Percentiles rank a stretch among this genome's conserved stretches.
phyloP scores from a whole-genome alignment of 352 stramenopile genomes.

The Pythium periplocum region DNA sequence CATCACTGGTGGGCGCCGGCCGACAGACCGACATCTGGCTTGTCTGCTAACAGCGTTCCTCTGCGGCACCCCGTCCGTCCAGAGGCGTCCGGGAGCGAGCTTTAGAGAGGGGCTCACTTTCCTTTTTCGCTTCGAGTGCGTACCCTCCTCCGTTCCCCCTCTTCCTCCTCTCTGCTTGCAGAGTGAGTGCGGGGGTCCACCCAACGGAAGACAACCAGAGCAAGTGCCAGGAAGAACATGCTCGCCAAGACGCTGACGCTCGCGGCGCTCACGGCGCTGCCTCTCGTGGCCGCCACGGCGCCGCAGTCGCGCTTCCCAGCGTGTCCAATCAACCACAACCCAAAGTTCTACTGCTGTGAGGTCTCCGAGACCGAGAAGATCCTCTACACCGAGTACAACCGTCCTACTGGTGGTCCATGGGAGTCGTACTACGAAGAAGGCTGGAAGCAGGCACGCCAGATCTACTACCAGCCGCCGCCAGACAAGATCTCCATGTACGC shows the following conservation, averaged over 20 bases:
- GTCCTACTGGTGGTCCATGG: conserved; percentile 34
- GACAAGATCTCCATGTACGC: conserved; percentile 49
- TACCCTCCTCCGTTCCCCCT: too few species aligned
- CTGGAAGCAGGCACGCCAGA: conserved; percentile 53
- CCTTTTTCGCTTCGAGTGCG: too few species aligned
- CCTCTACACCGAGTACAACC: conserved; percentile 61
- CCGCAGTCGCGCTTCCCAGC: conserved; percentile 52
- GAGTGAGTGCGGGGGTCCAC: too few species aligned
- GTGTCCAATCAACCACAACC: conserved; percentile 50
- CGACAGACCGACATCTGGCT: too few species aligned
- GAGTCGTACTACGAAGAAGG: conserved; percentile 60
- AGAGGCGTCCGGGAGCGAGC: too few species aligned
- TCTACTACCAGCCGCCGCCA: conserved; percentile 43
- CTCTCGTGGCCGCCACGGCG: conserved; percentile 30
- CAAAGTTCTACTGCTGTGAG: conserved; percentile 57
- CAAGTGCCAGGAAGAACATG: neutral
- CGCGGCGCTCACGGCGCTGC: conserved; percentile 12
- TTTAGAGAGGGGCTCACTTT: too few species aligned
- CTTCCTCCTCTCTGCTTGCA: too few species aligned
- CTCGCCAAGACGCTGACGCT: conserved; percentile 1
- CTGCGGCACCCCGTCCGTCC: too few species aligned
- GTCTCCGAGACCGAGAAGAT: conserved; percentile 23
- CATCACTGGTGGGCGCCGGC: too few species aligned
- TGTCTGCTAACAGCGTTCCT: too few species aligned
- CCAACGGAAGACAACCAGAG: too few species aligned